Evolutionary conservation across 257 asterid genomes (phyloP).

Genomic region (Rauvolfia tetraphylla): DNA sequence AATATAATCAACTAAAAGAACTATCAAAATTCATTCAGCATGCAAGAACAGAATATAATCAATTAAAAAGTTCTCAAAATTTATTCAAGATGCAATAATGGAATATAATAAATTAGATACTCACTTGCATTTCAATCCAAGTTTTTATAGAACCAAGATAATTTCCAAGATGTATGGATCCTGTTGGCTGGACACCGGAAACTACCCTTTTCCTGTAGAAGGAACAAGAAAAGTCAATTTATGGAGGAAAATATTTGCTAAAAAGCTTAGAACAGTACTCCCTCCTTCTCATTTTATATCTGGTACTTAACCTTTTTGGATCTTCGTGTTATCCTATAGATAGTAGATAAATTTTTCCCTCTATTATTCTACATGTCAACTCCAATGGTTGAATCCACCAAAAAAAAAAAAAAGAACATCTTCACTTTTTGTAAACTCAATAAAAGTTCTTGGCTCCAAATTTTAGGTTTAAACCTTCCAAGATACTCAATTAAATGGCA

Average conservation of each 20-base stretch:
- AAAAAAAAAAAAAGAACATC: constrained; percentile 1
- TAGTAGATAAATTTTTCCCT: background rate
- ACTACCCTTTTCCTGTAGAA: constrained; percentile 82
- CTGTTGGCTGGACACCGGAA: constrained; percentile 99
- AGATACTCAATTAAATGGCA: background rate
- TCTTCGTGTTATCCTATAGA: background rate
- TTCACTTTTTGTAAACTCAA: background rate
- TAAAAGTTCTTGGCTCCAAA: background rate
- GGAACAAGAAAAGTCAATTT: constrained; percentile 14
- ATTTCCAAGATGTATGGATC: constrained; percentile 92
- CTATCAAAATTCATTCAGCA: background rate
- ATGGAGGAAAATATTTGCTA: background rate
- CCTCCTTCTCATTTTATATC: background rate
- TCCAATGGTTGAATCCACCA: background rate
- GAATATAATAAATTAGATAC: constrained; percentile 19
- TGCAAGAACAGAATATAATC: constrained; percentile 7
- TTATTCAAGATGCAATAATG: background rate
- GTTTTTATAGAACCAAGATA: constrained; percentile 94
- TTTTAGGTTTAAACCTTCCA: background rate
- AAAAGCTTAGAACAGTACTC: background rate
- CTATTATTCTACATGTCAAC: background rate
- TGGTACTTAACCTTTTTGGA: background rate
- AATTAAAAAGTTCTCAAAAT: background rate
- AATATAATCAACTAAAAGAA: constrained; percentile 8
- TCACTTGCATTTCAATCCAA: constrained; percentile 88